A percentile compares a stretch with the other conserved stretches of the same genome.
These are phyloP conservation scores for Eutrema japonicum DNA, from an alignment of 345 rosid species.

Conservation along the genomic window DNA sequence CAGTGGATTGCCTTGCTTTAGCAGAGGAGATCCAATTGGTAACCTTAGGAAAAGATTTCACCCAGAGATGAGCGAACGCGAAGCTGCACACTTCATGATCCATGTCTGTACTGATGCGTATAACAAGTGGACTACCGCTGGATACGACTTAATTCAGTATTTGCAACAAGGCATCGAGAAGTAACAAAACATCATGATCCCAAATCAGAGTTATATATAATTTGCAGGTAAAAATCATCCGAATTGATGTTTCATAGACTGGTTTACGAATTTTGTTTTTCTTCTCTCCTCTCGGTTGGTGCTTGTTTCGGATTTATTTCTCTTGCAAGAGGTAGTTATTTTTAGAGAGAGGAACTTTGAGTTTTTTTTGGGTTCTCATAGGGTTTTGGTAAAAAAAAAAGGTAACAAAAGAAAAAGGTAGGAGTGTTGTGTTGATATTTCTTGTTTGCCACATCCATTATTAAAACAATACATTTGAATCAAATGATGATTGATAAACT, in stretches of 20 bases:
- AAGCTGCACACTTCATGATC: slow-evolving; percentile 94
- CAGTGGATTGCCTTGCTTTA: slow-evolving; percentile 96
- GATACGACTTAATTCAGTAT: slow-evolving; percentile 94
- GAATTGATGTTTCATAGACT: not conserved
- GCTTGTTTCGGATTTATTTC: not conserved
- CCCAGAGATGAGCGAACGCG: slow-evolving; percentile 97
- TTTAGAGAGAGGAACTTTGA: slow-evolving; percentile 10
- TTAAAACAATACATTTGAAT: too few species aligned
- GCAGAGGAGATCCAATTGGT: slow-evolving; percentile 94
- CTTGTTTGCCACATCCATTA: too few species aligned
- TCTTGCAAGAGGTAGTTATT: not conserved
- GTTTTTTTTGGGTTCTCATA: not conserved
- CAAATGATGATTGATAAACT: too few species aligned
- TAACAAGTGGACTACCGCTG: slow-evolving; percentile 95
- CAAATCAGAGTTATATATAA: slow-evolving; percentile 6
- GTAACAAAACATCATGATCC: slow-evolving; percentile 34
- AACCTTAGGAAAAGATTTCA: slow-evolving; percentile 96
- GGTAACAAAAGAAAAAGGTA: not conserved
- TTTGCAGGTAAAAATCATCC: slow-evolving; percentile 25
- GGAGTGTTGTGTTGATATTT: not conserved
- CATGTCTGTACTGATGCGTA: slow-evolving; percentile 87
- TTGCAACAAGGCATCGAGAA: slow-evolving; percentile 98
- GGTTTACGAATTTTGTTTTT: not conserved
- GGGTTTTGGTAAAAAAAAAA: slow-evolving; percentile 27
- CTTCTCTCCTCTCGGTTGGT: not conserved